Evolutionary conservation across 2,329 filamentous ascomycete species (phyloP).

Genomic region (Aspergillus niger): DNA sequence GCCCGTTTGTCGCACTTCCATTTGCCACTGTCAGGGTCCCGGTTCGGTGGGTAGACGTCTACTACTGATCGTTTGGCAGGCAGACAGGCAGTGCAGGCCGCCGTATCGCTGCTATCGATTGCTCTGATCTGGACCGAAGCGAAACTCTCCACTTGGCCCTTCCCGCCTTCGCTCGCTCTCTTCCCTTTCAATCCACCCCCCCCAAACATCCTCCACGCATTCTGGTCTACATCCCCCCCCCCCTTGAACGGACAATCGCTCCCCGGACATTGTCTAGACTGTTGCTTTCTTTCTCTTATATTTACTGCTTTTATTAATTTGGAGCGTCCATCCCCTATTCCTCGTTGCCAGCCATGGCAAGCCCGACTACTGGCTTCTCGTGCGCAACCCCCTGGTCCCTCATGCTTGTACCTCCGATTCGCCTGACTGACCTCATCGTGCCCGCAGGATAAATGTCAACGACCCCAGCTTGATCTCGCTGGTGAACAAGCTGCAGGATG

Average conservation of each 20-base stretch:
- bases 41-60: not conserved
- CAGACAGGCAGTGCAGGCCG: not conserved
- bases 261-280: constrained; percentile 10
- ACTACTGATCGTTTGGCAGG: not conserved
- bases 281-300: not conserved
- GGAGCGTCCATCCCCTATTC: constrained; percentile 16
- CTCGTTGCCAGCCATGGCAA: constrained; percentile 47
- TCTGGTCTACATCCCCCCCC: not conserved
- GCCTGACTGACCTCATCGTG: constrained; percentile 30
- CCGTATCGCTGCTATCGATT: not conserved
- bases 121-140: constrained; percentile 14
- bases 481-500: constrained; percentile 99
- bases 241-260: constrained; percentile 4
- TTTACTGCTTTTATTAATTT: constrained; percentile 11
- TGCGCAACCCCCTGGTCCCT: constrained; percentile 38
- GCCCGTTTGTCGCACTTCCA: not conserved
- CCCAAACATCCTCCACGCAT: constrained; percentile 4
- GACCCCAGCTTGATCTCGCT: constrained; percentile 72
- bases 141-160: constrained; percentile 24
- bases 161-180: constrained; percentile 21
- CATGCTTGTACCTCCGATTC: constrained; percentile 23
- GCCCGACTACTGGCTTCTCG: constrained; percentile 48
- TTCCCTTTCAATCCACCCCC: constrained; percentile 15
- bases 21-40: not conserved
- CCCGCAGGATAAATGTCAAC: constrained; percentile 68